Conservation (phyloP, 2,329 filamentous ascomycete species). For the Periconia sp. region DNA sequence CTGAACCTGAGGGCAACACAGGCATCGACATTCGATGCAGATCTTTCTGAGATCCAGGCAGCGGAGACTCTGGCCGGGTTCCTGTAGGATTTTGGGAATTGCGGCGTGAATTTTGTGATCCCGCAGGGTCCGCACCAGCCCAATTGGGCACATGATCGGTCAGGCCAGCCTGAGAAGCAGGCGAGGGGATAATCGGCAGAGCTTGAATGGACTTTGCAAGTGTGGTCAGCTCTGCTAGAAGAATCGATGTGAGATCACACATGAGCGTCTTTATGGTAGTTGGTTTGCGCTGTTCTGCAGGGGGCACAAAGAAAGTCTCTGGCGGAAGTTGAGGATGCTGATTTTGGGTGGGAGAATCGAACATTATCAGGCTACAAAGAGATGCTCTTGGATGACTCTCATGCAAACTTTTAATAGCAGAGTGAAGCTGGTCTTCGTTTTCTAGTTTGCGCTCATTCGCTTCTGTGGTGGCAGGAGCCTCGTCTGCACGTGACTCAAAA, state of each 20-base stretch:
- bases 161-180: constrained; percentile 31
- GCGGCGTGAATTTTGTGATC: constrained; percentile 25
- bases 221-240: constrained; percentile 51
- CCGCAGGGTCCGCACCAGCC: constrained; percentile 28
- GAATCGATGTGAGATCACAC: constrained; percentile 47
- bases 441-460: constrained; percentile 18
- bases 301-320: constrained; percentile 71
- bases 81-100: constrained; percentile 32
- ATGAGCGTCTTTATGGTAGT: constrained; percentile 63
- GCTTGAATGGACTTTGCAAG: constrained; percentile 52
- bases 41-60: constrained; percentile 56
- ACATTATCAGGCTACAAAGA: constrained; percentile 76
- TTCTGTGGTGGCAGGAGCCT: constrained; percentile 3
- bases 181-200: constrained; percentile 65
- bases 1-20: constrained; percentile 51
- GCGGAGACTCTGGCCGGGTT: constrained; percentile 35
- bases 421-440: constrained; percentile 46
- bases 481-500: constrained; percentile 46
- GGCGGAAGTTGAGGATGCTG: constrained; percentile 54
- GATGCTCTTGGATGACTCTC: constrained; percentile 75
- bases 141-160: constrained; percentile 31
- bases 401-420: constrained; percentile 70
- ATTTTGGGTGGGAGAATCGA: constrained; percentile 62
- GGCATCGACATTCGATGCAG: constrained; percentile 82
- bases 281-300: constrained; percentile 65